Evolutionary conservation across 768 basidiomycete species (phyloP).

Genomic region (Daedalea quercina): DNA sequence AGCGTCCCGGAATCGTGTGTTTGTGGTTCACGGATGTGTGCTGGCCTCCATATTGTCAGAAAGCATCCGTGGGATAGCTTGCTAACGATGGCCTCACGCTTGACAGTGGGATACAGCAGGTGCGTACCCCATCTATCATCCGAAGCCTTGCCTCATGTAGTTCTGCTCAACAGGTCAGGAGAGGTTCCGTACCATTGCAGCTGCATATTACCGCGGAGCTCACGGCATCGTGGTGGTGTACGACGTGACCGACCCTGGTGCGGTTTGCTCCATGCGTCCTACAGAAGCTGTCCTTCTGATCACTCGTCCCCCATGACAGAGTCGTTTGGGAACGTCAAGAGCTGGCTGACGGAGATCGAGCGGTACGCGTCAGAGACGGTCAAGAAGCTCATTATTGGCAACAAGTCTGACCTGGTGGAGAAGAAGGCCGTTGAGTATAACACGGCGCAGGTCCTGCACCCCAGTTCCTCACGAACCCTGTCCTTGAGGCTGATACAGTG

Average conservation of each 20-base stretch:
- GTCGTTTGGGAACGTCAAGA: constrained; percentile 92
- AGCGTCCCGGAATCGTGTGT: no score
- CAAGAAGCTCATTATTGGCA: constrained; percentile 97
- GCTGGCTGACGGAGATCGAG: constrained; percentile 91
- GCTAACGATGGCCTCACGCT: background rate
- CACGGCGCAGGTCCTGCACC: constrained; percentile 63
- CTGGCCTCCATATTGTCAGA: no score
- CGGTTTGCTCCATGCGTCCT: constrained; percentile 10
- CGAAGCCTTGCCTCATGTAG: constrained; percentile 4
- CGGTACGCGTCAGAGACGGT: constrained; percentile 97
- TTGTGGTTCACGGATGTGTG: no score
- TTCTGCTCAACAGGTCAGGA: constrained; percentile 67
- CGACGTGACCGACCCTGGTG: constrained; percentile 92
- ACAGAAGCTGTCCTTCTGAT: no score
- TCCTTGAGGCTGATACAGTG: background rate
- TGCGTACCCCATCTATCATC: constrained; percentile 19
- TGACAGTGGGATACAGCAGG: constrained; percentile 96
- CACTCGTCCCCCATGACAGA: constrained; percentile 45
- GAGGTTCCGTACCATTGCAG: constrained; percentile 97
- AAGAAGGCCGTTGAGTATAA: constrained; percentile 94
- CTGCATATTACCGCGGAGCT: constrained; percentile 98
- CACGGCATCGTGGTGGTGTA: constrained; percentile 99
- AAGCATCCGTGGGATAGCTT: background rate
- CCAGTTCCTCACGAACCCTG: background rate
- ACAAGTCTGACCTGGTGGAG: constrained; percentile 96